Percentiles rank a stretch among this genome's conserved stretches.
Conservation (phyloP, 176 grass and related monocot species). For the Oryza australiensis region DNA sequence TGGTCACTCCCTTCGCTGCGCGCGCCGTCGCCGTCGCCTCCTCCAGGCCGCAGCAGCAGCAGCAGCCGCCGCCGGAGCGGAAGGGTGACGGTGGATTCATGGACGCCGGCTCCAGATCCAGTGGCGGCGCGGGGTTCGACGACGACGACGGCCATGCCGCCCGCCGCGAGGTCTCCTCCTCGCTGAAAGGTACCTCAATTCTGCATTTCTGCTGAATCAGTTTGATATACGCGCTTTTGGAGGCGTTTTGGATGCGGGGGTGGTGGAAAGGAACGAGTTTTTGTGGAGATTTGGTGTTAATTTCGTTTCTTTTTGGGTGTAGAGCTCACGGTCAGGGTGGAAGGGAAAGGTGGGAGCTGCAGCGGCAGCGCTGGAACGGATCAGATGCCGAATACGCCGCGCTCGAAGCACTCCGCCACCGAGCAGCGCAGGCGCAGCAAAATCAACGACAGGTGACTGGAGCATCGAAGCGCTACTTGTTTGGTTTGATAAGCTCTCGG, state of each 20-base stretch:
- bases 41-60: constrained; percentile 32
- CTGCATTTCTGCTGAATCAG: background rate
- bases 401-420: constrained; percentile 93
- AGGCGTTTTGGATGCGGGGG: background rate
- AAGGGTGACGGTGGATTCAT: constrained; percentile 52
- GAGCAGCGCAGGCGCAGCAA: constrained; percentile 94
- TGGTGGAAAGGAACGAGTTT: background rate
- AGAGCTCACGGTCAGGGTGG: constrained; percentile 62
- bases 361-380: constrained; percentile 69
- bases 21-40: constrained; percentile 51
- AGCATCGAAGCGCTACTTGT: background rate
- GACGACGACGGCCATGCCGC: constrained; percentile 60
- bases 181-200: constrained; percentile 63
- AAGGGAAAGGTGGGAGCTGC: constrained; percentile 66
- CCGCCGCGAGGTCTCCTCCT: constrained; percentile 75
- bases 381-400: constrained; percentile 78
- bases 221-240: background rate
- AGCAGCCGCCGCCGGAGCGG: constrained; percentile 43
- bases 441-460: constrained; percentile 84
- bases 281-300: background rate
- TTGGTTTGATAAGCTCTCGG: background rate
- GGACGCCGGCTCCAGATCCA: constrained; percentile 76
- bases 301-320: background rate
- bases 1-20: constrained; percentile 64
- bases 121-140: constrained; percentile 63